Conservation (phyloP, 2,329 filamentous ascomycete genomes). For the Lecanosticta acicola region DNA sequence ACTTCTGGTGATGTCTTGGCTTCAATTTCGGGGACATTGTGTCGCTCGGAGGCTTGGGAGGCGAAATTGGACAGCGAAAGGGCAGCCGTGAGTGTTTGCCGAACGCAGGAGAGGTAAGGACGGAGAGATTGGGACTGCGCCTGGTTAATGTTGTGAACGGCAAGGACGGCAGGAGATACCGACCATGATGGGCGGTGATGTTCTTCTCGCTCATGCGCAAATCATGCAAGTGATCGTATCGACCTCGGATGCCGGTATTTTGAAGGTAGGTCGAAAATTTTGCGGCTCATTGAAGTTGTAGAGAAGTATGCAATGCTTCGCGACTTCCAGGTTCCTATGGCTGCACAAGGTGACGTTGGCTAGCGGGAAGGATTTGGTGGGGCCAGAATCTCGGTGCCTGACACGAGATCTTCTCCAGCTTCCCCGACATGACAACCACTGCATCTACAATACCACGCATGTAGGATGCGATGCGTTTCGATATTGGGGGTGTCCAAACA, state of each 20-base stretch:
- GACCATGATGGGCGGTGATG: background rate
- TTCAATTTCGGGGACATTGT: slow-evolving; percentile 98
- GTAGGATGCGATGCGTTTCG: no score
- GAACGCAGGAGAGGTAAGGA: slow-evolving; percentile 93
- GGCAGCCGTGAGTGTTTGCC: slow-evolving; percentile 87
- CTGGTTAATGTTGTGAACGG: background rate
- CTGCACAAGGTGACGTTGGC: background rate
- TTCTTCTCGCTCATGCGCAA: background rate
- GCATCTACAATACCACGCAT: no score
- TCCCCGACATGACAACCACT: no score
- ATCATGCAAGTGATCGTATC: no score
- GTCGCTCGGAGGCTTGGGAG: slow-evolving; percentile 89
- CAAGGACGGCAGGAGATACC: background rate
- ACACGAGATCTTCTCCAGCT: no score
- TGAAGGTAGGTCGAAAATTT: no score
- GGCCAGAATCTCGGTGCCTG: background rate
- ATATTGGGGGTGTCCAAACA: no score
- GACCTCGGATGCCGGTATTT: no score
- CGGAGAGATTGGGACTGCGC: slow-evolving; percentile 86
- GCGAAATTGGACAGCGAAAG: slow-evolving; percentile 95
- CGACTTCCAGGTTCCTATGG: background rate
- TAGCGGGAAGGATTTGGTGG: background rate
- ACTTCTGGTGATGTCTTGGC: slow-evolving; percentile 89
- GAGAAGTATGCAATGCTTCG: background rate
- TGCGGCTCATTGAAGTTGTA: no score